phyloP scores from a whole-genome alignment of 1,284 basidiomycete genomes.

The Schizopora paradoxa region DNA sequence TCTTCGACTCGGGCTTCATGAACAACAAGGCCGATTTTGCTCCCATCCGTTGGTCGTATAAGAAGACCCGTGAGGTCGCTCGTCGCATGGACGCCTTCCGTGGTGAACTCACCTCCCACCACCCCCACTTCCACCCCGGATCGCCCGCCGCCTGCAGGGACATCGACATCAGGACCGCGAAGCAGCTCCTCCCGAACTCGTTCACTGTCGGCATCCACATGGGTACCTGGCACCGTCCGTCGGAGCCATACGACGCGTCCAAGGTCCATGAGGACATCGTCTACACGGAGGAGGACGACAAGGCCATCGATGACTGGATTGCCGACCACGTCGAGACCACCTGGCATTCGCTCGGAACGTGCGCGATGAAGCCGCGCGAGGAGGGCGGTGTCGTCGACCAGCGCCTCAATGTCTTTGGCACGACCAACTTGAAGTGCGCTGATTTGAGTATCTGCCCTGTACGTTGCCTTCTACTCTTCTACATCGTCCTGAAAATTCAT shows the following conservation, averaged over 20 bases:
- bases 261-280: slow-evolving; percentile 62
- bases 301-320: slow-evolving; percentile 67
- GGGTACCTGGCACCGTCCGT: slow-evolving; percentile 61
- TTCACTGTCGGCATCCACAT: slow-evolving; percentile 70
- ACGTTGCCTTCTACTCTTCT: slow-evolving; percentile 22
- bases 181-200: slow-evolving; percentile 52
- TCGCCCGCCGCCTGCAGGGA: slow-evolving; percentile 55
- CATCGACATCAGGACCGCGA: slow-evolving; percentile 65
- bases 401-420: slow-evolving; percentile 68
- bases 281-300: slow-evolving; percentile 59
- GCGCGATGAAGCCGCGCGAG: slow-evolving; percentile 71
- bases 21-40: slow-evolving; percentile 72
- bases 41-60: slow-evolving; percentile 73
- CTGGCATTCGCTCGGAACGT: slow-evolving; percentile 63
- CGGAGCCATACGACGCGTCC: slow-evolving; percentile 46
- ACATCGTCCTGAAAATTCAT: neutral
- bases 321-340: slow-evolving; percentile 70
- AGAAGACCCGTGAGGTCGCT: slow-evolving; percentile 68
- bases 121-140: slow-evolving; percentile 67
- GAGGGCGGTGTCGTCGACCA: slow-evolving; percentile 74
- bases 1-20: slow-evolving; percentile 71
- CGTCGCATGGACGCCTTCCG: slow-evolving; percentile 70
- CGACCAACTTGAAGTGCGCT: slow-evolving; percentile 61
- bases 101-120: slow-evolving; percentile 65
- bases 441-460: slow-evolving; percentile 68